phyloP scores from a whole-genome alignment of 1,139 yeast genomes.

The Dujonia santamariae region DNA sequence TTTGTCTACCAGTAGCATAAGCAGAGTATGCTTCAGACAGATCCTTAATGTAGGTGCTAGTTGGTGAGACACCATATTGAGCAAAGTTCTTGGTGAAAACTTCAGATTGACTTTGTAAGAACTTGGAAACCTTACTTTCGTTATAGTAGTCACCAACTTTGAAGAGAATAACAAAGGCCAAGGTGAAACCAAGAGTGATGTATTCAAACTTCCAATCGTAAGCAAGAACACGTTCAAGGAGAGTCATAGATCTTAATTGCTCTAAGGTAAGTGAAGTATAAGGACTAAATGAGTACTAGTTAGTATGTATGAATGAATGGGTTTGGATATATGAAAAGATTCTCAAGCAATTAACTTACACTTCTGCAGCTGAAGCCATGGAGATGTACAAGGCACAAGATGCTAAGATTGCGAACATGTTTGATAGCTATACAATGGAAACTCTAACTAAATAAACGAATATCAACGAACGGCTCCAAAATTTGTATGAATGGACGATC shows the following conservation, averaged over 20 bases:
- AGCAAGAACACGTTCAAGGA: slow-evolving; percentile 47
- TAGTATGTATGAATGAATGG: not conserved
- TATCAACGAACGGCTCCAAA: too few species aligned
- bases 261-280: slow-evolving; percentile 45
- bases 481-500: too few species aligned
- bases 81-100: slow-evolving; percentile 64
- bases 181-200: slow-evolving; percentile 50
- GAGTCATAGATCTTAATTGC: slow-evolving; percentile 48
- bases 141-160: slow-evolving; percentile 61
- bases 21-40: slow-evolving; percentile 68
- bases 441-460: too few species aligned
- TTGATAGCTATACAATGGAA: too few species aligned
- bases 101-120: slow-evolving; percentile 42
- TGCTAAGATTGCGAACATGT: not conserved
- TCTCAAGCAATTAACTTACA: slow-evolving; percentile 9
- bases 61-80: slow-evolving; percentile 69
- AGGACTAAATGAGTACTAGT: slow-evolving; percentile 8
- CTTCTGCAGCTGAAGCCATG: slow-evolving; percentile 7
- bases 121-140: slow-evolving; percentile 48
- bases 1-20: slow-evolving; percentile 87
- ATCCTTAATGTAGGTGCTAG: slow-evolving; percentile 51
- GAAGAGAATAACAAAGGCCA: slow-evolving; percentile 44
- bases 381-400: not conserved
- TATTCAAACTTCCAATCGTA: slow-evolving; percentile 79
- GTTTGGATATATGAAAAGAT: too few species aligned